Conservation (phyloP, 2,329 filamentous ascomycete species). For the Diaporthe vaccinii region DNA sequence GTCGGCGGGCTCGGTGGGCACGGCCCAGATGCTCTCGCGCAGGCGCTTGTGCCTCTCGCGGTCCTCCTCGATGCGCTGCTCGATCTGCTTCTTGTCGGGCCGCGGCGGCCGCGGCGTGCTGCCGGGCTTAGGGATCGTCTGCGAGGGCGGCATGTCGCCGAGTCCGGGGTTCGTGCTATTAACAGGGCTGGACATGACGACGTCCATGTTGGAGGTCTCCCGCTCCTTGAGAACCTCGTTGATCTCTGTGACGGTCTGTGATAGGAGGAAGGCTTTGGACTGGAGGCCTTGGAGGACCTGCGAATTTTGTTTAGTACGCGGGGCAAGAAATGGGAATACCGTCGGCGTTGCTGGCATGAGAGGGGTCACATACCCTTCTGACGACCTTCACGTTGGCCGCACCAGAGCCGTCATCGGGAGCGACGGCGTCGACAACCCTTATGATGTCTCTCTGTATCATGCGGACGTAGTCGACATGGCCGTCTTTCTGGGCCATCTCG, state of each 20-base stretch:
- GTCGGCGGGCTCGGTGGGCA: conserved; percentile 73
- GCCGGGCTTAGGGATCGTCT: conserved; percentile 54
- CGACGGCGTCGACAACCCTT: conserved; percentile 91
- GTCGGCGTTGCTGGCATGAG: not conserved
- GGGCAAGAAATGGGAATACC: no score
- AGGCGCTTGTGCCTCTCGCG: conserved; percentile 93
- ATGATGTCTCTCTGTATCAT: conserved; percentile 97
- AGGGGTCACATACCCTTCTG: conserved; percentile 70
- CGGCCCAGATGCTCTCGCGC: conserved; percentile 93
- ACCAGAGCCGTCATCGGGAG: conserved; percentile 86
- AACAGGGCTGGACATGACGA: conserved; percentile 64
- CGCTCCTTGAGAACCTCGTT: conserved; percentile 86
- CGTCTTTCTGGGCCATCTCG: conserved; percentile 83
- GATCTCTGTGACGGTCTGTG: conserved; percentile 82
- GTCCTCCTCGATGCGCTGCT: conserved; percentile 97
- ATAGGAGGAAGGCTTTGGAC: conserved; percentile 78
- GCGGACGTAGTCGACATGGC: conserved; percentile 84
- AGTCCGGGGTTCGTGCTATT: conserved; percentile 56
- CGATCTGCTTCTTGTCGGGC: conserved; percentile 88
- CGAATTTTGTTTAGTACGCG: not conserved
- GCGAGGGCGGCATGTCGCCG: conserved; percentile 57
- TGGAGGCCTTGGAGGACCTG: conserved; percentile 79
- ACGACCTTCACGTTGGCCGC: conserved; percentile 96
- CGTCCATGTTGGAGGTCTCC: conserved; percentile 73
- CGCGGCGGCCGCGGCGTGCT: conserved; percentile 49